phyloP scores from a whole-genome alignment of 768 basidiomycete species.

The Tulasnella sp. region DNA sequence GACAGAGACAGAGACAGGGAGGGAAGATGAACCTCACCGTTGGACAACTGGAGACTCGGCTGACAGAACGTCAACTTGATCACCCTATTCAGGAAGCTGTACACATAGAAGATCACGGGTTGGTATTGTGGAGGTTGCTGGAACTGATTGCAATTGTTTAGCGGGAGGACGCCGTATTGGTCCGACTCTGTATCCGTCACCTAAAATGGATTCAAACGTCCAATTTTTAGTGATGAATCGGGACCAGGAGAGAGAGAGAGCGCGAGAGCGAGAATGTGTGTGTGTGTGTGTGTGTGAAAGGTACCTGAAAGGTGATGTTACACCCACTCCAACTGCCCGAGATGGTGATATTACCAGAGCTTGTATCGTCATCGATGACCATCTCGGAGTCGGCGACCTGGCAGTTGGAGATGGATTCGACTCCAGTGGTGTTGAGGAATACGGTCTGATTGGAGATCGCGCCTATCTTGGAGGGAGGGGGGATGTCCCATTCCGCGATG shows the following conservation, averaged over 20 bases:
- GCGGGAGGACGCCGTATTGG: conserved; percentile 42
- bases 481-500: conserved; percentile 40
- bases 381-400: conserved; percentile 26
- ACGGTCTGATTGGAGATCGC: conserved; percentile 41
- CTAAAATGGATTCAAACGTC: background rate
- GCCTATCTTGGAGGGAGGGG: conserved; percentile 12
- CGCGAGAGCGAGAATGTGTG: too few relatives aligned
- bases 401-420: conserved; percentile 40
- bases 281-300: too few relatives aligned
- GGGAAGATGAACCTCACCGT: conserved; percentile 27
- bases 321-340: conserved; percentile 44
- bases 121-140: conserved; percentile 29
- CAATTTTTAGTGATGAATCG: too few relatives aligned
- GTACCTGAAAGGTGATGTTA: conserved; percentile 22
- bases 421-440: conserved; percentile 40
- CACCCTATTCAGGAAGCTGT: conserved; percentile 26
- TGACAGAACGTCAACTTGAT: conserved; percentile 46
- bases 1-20: too few relatives aligned
- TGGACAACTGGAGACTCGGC: conserved; percentile 37
- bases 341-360: conserved; percentile 29
- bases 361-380: conserved; percentile 17
- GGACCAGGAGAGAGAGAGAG: too few relatives aligned
- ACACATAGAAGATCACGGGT: conserved; percentile 64
- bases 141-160: conserved; percentile 25
- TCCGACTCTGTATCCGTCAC: conserved; percentile 32